These are phyloP conservation scores for Exsudoporus frostii DNA, from an alignment of 768 basidiomycete species.

Conservation along the genomic window DNA sequence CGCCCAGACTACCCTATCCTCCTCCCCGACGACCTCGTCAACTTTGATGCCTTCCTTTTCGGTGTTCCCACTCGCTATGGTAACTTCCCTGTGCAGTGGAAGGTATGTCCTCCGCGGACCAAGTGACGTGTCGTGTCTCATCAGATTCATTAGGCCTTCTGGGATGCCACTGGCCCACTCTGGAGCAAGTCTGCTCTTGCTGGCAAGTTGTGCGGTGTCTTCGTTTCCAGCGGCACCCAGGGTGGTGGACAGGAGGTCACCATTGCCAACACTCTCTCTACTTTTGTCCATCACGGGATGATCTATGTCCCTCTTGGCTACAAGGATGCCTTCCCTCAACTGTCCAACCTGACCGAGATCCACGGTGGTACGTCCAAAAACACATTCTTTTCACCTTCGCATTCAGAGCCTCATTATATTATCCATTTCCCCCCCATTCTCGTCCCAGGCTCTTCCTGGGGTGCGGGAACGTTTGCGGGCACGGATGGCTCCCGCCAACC, in stretches of 20 bases:
- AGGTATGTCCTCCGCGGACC: slow-evolving; percentile 26
- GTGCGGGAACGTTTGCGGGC: slow-evolving; percentile 67
- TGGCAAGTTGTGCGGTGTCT: slow-evolving; percentile 47
- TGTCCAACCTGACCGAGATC: slow-evolving; percentile 41
- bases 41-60: slow-evolving; percentile 42
- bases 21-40: slow-evolving; percentile 31
- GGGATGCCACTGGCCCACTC: slow-evolving; percentile 48
- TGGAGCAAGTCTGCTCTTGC: slow-evolving; percentile 41
- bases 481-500: slow-evolving; percentile 60
- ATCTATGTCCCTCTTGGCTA: slow-evolving; percentile 55
- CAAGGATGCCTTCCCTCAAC: slow-evolving; percentile 38
- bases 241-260: slow-evolving; percentile 49
- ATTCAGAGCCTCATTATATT: neutral
- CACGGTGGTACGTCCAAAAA: slow-evolving; percentile 40
- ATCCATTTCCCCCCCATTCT: neutral
- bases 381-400: neutral
- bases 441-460: slow-evolving; percentile 67
- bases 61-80: slow-evolving; percentile 49
- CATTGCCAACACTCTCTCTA: slow-evolving; percentile 36
- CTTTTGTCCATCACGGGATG: slow-evolving; percentile 55
- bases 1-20: slow-evolving; percentile 56
- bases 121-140: slow-evolving; percentile 17
- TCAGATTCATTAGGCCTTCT: slow-evolving; percentile 36
- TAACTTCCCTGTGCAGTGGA: slow-evolving; percentile 58
- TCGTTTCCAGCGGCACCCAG: slow-evolving; percentile 44